Conservation (phyloP, 331 rosid species). For the Quercus tomentella region DNA sequence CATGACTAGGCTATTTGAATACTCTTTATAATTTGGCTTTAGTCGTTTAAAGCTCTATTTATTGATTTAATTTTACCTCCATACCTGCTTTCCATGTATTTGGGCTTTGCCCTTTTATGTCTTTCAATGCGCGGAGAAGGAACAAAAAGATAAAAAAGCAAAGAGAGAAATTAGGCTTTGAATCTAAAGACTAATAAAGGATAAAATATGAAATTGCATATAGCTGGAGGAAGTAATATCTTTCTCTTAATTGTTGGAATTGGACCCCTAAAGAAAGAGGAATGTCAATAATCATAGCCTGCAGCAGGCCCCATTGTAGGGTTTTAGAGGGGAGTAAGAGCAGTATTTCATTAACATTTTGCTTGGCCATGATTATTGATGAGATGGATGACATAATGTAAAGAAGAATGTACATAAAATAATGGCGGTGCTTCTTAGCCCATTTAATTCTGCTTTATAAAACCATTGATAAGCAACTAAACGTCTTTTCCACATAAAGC, state of each 20-base stretch:
- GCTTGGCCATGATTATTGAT: not conserved
- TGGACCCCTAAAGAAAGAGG: not conserved
- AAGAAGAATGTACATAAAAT: not conserved
- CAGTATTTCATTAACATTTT: not conserved
- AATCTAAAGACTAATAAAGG: not conserved
- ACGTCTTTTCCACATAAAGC: not conserved
- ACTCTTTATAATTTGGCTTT: not conserved
- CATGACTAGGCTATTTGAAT: too few species aligned
- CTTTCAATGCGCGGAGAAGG: not conserved
- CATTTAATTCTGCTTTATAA: not conserved
- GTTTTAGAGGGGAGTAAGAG: not conserved
- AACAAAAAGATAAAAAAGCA: not conserved
- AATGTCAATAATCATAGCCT: not conserved
- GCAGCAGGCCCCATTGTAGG: not conserved
- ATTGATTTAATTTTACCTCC: not conserved
- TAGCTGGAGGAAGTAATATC: not conserved
- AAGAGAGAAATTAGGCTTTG: not conserved
- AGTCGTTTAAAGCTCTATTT: not conserved
- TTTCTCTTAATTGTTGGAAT: not conserved
- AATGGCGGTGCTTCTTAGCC: not conserved
- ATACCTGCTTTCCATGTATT: too few species aligned
- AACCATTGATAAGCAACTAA: not conserved
- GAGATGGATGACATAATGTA: not conserved
- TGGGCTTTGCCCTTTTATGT: too few species aligned
- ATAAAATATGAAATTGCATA: not conserved